Evolutionary conservation across 768 basidiomycete species (phyloP).

Genomic region (Kwoniella shandongensis): DNA sequence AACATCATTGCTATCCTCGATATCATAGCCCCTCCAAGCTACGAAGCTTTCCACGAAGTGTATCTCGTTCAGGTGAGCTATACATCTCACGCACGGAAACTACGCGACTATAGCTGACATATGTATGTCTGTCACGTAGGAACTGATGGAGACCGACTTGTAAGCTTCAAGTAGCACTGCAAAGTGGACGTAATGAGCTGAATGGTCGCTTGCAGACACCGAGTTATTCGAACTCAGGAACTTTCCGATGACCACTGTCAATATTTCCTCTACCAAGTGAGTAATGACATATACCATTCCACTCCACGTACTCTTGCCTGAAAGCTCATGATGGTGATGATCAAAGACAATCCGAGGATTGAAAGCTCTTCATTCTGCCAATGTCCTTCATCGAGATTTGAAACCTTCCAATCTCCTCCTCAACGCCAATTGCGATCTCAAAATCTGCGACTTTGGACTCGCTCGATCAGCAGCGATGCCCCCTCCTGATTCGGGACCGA

Average conservation of each 20-base stretch:
- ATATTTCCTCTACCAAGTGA: constrained; percentile 88
- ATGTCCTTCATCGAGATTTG: constrained; percentile 85
- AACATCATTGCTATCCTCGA: constrained; percentile 96
- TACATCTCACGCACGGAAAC: not conserved
- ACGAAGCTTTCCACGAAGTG: constrained; percentile 83
- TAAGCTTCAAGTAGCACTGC: constrained; percentile 14
- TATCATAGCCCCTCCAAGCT: constrained; percentile 74
- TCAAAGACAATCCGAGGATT: constrained; percentile 78
- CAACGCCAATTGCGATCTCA: constrained; percentile 95
- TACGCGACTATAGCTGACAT: not conserved
- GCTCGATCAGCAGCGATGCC: constrained; percentile 56
- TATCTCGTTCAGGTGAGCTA: constrained; percentile 53
- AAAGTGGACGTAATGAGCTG: no score
- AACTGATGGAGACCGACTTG: constrained; percentile 86
- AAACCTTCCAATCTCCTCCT: constrained; percentile 94
- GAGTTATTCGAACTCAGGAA: constrained; percentile 92
- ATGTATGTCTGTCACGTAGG: constrained; percentile 43
- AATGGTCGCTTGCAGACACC: constrained; percentile 57
- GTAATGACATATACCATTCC: constrained; percentile 1
- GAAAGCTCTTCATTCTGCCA: constrained; percentile 91
- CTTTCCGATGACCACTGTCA: constrained; percentile 93
- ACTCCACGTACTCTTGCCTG: not conserved
- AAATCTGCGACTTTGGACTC: constrained; percentile 63
- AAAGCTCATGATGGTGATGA: not conserved
- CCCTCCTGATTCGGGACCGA: constrained; percentile 55